Evolutionary conservation across 495 filamentous ascomycete species (phyloP), one percentile per base, ranked within the genome.

Genomic region (Penicillium manginii): DNA sequence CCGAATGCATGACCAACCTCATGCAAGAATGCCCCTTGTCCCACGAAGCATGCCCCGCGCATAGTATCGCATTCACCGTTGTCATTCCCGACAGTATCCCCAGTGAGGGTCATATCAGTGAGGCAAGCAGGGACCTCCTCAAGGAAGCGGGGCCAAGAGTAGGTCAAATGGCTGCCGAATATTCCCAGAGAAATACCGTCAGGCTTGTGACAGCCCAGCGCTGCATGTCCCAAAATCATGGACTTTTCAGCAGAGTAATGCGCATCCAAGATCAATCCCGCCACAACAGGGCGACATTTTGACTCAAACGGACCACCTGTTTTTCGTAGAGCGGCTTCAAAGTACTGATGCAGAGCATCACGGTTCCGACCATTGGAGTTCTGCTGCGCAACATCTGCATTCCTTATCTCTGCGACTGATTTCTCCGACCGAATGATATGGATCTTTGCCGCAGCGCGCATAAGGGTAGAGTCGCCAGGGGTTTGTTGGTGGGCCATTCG

Each of bases 121-220:
- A 78, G 60, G 54, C 73, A 77, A 37, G 67, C 57, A 52, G 69
- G 55, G 10, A 79, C 66, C 32, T 78, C 76, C 60, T 79, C 79
- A 32, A 82, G 23, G 61, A 75, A 81, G 6, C 79, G 69, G 12
- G 79, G 78, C 70, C 78, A 80, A 6, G 79, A 72, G 55, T 79
- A 81, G 15, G 77, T 70, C 15, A 74, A 62, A 57, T 77, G 76
- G 54, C 77, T 80, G 6, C 80, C 80, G 52, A 77, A 80, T 9
- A 83, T 71, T 11, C 78, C 79, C 17, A 81, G 56, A 6, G 75
- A 79, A 17, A 79, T 61, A 18, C 75, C 76, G 8, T 64, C 26
- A 21, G 74, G 62, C 33, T 78, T 63, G 54, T 76, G 72, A 58
- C 67, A 67, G 33, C 75, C 78, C 31, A 81, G 54, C 10, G 79